A percentile compares a stretch with the other conserved stretches of the same genome.
These are phyloP conservation scores for Apiospora koreana DNA, from an alignment of 2,329 filamentous ascomycete genomes.

Conservation along the genomic window DNA sequence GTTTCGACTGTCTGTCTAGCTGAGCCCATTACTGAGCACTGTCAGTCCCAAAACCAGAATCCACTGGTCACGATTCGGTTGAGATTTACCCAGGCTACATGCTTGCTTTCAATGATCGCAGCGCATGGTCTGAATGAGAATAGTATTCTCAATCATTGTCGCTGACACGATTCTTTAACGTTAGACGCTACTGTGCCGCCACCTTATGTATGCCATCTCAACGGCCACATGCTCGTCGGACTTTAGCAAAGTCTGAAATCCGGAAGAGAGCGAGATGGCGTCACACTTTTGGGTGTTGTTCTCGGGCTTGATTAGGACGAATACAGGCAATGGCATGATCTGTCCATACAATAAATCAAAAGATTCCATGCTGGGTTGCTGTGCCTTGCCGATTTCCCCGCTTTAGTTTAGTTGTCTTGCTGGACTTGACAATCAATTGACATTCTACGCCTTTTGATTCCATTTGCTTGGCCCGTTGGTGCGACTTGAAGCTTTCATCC, in stretches of 20 bases:
- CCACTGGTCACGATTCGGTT: background rate
- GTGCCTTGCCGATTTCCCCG: background rate
- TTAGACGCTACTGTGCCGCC: background rate
- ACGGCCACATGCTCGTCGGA: background rate
- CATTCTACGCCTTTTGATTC: background rate
- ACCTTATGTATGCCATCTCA: background rate
- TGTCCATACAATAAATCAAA: background rate
- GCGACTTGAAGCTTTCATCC: background rate
- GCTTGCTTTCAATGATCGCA: background rate
- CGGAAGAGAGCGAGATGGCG: background rate
- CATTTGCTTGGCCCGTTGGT: background rate
- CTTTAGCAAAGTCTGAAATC: background rate
- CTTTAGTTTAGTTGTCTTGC: background rate
- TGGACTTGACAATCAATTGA: background rate
- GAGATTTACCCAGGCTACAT: background rate
- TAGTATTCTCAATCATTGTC: background rate
- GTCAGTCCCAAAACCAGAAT: background rate
- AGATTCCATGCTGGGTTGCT: background rate
- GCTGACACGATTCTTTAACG: background rate
- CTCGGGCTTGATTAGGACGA: background rate
- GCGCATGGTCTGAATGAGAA: background rate
- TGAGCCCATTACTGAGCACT: too few relatives aligned
- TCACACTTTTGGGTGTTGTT: background rate
- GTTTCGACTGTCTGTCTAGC: background rate
- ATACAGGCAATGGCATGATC: background rate